Conservation (phyloP, 1,284 basidiomycete genomes). For the Somion occarium region DNA sequence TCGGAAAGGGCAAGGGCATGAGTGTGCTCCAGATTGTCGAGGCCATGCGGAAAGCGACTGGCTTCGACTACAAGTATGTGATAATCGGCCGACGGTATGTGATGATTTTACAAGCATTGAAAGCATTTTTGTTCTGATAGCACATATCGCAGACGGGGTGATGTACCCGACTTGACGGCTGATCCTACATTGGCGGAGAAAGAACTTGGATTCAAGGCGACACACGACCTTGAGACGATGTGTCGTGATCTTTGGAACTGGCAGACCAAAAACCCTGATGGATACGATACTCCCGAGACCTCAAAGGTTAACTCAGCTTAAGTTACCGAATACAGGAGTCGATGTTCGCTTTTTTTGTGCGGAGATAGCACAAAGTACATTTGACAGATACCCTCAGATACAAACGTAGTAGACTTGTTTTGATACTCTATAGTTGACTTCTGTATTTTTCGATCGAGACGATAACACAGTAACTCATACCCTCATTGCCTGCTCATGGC, state of each 20-base stretch:
- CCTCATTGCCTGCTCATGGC: no score
- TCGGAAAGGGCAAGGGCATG: slow-evolving; percentile 91
- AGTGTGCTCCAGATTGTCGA: slow-evolving; percentile 93
- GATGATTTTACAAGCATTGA: neutral
- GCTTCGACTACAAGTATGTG: slow-evolving; percentile 85
- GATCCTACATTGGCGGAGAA: slow-evolving; percentile 89
- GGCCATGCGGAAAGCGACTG: slow-evolving; percentile 92
- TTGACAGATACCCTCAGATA: neutral
- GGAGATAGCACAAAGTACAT: neutral
- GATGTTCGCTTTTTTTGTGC: neutral
- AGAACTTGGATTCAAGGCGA: slow-evolving; percentile 93
- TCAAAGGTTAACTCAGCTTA: neutral
- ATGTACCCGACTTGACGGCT: slow-evolving; percentile 96
- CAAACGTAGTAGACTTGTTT: neutral
- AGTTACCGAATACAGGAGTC: neutral
- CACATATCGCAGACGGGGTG: slow-evolving; percentile 66
- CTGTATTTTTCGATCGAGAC: neutral
- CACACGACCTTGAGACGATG: slow-evolving; percentile 81
- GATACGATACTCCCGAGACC: slow-evolving; percentile 39
- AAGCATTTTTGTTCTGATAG: slow-evolving; percentile 3
- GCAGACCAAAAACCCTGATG: slow-evolving; percentile 81
- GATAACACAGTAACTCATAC: no score
- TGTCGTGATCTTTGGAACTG: slow-evolving; percentile 93
- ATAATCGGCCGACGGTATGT: slow-evolving; percentile 85
- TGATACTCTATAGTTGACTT: neutral